Evolutionary conservation across 202 grass and related monocot genomes (phyloP), one percentile per base, ranked within the genome.

Genomic region (Saccharum hybrid): DNA sequence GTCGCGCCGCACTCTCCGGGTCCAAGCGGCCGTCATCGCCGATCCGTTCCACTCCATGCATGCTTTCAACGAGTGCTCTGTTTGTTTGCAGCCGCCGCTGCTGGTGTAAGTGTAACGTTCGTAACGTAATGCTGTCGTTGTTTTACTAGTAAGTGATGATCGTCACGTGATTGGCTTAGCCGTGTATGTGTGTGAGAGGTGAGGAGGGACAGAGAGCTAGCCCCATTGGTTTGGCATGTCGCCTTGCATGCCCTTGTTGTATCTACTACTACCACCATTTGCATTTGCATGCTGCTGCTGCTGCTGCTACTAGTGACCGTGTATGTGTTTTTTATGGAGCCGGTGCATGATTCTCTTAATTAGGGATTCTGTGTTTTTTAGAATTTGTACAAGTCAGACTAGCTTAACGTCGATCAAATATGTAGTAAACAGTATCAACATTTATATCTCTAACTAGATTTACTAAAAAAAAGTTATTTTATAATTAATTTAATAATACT

Each of bases 101-200:
- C 12, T 52, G 14, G 12, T 57, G 84, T 83, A 83, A 75, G 36
- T 37, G 33, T 36, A 5, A 36, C 63, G 78, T 72, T 62, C 21
- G 66, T 70, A 63, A 22, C 62, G 84, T 83, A 83, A 63, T 79
- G 70, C 36, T 82, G 57, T 72, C 84, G 66, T 31, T 82, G 46
- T 72, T 48, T 13, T 90, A 33, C 54, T 64, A 28, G 74, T 46
- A 79, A 90, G 80, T 85, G 57, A 66, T 66, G 28, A 72, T 82
- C 66, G 62, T 77, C 79, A 75, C 73, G 83, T 75, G 79, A 56
- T 78, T 86, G 73, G 83, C 18, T 83, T 83, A 83, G 68, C 72
- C 42, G 34, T 73, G 8, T 31, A 3, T 69, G 9, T 42, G 22
- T 8, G 62, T 43, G 43, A 13, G 38, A 46, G 43, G 45, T 51